Conservation (phyloP, 2,329 filamentous ascomycete species). For the Fusarium subglutinans region DNA sequence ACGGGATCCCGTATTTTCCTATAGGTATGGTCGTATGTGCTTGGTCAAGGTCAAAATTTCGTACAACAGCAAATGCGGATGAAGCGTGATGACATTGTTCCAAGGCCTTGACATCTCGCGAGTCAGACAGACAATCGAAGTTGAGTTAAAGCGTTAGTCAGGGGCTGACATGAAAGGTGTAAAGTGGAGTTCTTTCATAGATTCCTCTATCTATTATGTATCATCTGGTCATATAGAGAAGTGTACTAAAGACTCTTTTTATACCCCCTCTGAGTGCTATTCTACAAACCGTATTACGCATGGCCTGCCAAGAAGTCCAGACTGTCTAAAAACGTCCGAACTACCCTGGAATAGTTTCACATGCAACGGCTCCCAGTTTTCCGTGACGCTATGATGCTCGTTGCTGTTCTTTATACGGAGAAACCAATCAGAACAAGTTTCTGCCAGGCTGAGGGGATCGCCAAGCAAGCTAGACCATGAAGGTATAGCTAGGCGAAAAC, state of each 20-base stretch:
- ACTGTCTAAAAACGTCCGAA: neutral
- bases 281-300: neutral
- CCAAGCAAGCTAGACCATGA: neutral
- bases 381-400: neutral
- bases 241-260: fast-evolving
- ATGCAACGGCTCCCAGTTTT: neutral
- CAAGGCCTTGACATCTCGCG: too few relatives aligned
- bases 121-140: too few relatives aligned
- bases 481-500: neutral
- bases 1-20: neutral
- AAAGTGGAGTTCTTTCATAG: neutral
- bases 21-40: neutral
- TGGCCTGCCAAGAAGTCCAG: neutral
- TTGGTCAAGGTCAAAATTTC: fast-evolving
- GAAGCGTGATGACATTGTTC: too few relatives aligned
- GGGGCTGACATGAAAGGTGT: fast-evolving
- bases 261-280: neutral
- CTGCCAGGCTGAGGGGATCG: neutral
- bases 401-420: neutral
- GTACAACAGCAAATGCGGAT: fast-evolving
- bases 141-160: neutral
- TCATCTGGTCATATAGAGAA: neutral
- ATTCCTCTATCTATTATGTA: neutral
- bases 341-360: neutral
- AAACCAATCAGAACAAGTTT: neutral